Conservation (phyloP, 129 eudicot species). For the Scalesia atractyloides region DNA sequence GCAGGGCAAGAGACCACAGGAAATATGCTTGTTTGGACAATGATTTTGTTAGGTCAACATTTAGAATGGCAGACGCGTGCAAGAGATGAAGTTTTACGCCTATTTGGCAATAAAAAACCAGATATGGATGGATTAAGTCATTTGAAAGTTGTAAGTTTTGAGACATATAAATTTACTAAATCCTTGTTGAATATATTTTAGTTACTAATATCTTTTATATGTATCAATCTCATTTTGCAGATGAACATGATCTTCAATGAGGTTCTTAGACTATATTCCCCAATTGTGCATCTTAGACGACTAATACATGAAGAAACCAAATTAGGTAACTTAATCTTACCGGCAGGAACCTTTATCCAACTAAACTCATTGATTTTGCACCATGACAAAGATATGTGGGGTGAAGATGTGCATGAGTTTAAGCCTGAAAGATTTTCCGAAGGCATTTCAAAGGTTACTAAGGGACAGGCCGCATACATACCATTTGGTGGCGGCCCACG, state of each 20-base stretch:
- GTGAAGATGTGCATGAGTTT: constrained; percentile 34
- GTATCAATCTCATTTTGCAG: background rate
- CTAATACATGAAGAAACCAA: constrained; percentile 33
- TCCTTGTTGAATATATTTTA: background rate
- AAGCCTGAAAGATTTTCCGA: constrained; percentile 38
- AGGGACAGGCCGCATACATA: constrained; percentile 24
- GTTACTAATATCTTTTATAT: background rate
- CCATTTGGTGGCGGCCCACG: constrained; percentile 48
- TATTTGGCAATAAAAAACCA: constrained; percentile 24
- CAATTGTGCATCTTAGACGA: background rate
- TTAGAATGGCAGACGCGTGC: constrained; percentile 31
- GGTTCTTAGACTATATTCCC: constrained; percentile 31
- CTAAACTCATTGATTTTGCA: constrained; percentile 21
- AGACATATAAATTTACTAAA: constrained; percentile 20
- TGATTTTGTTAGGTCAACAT: constrained; percentile 33
- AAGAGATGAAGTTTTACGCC: constrained; percentile 34
- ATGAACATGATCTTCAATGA: constrained; percentile 32
- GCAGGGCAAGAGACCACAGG: constrained; percentile 37
- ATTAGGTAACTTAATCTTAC: constrained; percentile 25
- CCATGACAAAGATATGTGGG: constrained; percentile 32
- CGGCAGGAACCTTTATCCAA: constrained; percentile 25
- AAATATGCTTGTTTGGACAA: constrained; percentile 40
- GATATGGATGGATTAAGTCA: constrained; percentile 33
- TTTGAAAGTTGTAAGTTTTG: constrained; percentile 29
- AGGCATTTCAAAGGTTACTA: constrained; percentile 34